A percentile compares a stretch with the other conserved stretches of the same genome.
These are phyloP conservation scores for Auricularia heimuer DNA, from an alignment of 768 basidiomycete species.

Conservation along the genomic window DNA sequence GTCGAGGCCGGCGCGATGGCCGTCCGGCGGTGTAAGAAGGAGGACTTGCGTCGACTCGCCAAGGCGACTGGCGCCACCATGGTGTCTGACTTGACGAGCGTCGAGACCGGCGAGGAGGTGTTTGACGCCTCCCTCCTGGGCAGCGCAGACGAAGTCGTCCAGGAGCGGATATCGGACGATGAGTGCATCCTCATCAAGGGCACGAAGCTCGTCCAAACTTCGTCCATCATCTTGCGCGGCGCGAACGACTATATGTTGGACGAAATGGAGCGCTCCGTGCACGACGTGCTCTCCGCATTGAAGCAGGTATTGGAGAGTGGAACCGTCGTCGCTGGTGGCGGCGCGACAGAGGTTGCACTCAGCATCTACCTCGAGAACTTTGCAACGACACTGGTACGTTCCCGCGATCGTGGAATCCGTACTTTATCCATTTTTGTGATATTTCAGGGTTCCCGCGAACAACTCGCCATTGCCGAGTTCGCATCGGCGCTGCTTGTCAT, in stretches of 20 bases:
- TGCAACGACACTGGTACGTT: constrained; percentile 85
- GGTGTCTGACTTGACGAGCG: constrained; percentile 84
- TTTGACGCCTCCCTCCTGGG: constrained; percentile 89
- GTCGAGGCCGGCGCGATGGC: constrained; percentile 99
- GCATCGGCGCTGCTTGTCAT: constrained; percentile 86
- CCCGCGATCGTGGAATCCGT: neutral
- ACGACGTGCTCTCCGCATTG: constrained; percentile 90
- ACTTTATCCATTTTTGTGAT: constrained; percentile 4
- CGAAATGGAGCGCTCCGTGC: constrained; percentile 96
- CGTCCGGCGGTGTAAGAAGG: constrained; percentile 93
- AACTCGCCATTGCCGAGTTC: constrained; percentile 98
- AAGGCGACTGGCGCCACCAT: constrained; percentile 94
- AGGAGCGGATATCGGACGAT: constrained; percentile 97
- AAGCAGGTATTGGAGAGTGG: constrained; percentile 97
- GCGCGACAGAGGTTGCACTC: constrained; percentile 92
- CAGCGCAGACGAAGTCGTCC: constrained; percentile 89
- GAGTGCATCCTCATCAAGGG: constrained; percentile 97
- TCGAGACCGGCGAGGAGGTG: constrained; percentile 89
- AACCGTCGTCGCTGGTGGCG: constrained; percentile 90
- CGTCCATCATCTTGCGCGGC: constrained; percentile 87
- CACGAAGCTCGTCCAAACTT: constrained; percentile 89
- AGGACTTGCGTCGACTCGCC: constrained; percentile 93
- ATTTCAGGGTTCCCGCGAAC: constrained; percentile 87
- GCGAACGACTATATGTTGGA: constrained; percentile 99
- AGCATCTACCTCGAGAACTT: constrained; percentile 99